Evolutionary conservation across 495 filamentous ascomycete species (phyloP).

Genomic region (Parmelia sp.): DNA sequence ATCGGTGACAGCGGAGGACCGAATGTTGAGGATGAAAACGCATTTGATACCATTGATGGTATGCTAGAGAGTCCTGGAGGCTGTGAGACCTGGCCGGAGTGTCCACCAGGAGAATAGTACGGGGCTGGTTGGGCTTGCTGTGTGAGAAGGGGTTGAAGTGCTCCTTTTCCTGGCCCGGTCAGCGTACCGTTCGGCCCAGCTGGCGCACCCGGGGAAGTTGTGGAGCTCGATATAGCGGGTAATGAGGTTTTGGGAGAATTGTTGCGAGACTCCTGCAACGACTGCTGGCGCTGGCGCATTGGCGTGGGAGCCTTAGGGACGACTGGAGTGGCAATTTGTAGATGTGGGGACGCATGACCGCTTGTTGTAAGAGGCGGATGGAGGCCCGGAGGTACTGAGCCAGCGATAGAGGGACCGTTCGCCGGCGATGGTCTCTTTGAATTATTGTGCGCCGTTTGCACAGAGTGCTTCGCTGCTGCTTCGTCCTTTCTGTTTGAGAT

Average conservation of each 20-base stretch:
- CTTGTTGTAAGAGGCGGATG: slow-evolving; percentile 40
- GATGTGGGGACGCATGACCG: slow-evolving; percentile 66
- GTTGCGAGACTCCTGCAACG: slow-evolving; percentile 70
- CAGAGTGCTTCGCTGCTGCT: slow-evolving; percentile 13
- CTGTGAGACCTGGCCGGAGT: slow-evolving; percentile 39
- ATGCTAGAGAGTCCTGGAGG: slow-evolving; percentile 45
- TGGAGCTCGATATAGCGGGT: slow-evolving; percentile 52
- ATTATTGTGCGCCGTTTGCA: slow-evolving; percentile 19
- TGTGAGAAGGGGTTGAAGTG: slow-evolving; percentile 31
- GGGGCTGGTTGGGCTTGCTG: slow-evolving; percentile 43
- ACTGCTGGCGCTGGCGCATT: slow-evolving; percentile 64
- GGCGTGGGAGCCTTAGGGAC: slow-evolving; percentile 79
- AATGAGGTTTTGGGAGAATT: slow-evolving; percentile 61
- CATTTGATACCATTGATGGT: slow-evolving; percentile 49
- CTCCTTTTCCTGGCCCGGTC: slow-evolving; percentile 24
- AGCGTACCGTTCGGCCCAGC: slow-evolving; percentile 43
- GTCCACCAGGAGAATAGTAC: slow-evolving; percentile 40
- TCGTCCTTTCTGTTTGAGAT: slow-evolving; percentile 44
- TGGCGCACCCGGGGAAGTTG: slow-evolving; percentile 57
- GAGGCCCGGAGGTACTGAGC: slow-evolving; percentile 51
- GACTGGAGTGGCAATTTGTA: slow-evolving; percentile 69
- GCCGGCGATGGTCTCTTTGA: slow-evolving; percentile 30
- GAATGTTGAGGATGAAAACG: slow-evolving; percentile 26
- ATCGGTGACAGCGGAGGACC: slow-evolving; percentile 24
- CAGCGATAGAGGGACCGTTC: slow-evolving; percentile 39